Conservation (phyloP, 2,329 filamentous ascomycete genomes). For the Paracoccidioides lutzii region DNA sequence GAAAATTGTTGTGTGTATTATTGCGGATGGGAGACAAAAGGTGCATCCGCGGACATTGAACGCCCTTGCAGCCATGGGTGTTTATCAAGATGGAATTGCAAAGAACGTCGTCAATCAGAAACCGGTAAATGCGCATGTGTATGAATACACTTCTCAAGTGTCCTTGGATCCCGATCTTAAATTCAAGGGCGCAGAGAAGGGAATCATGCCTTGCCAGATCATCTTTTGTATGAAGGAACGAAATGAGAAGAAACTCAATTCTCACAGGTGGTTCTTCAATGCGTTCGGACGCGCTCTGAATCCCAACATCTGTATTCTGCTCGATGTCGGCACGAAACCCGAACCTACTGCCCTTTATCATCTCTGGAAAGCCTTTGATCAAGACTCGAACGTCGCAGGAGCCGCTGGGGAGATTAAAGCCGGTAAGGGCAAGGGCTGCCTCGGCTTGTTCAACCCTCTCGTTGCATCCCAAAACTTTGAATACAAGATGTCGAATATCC, state of each 20-base stretch:
- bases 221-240: conserved; percentile 98
- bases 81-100: conserved; percentile 95
- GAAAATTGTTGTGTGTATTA: conserved; percentile 96
- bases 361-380: conserved; percentile 97
- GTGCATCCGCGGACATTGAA: conserved; percentile 90
- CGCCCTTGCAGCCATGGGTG: conserved; percentile 87
- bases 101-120: conserved; percentile 97
- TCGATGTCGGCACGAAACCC: conserved; percentile 91
- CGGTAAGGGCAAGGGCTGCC: conserved; percentile 75
- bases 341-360: conserved; percentile 87
- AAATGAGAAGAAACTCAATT: conserved; percentile 96
- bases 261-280: conserved; percentile 98
- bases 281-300: conserved; percentile 86
- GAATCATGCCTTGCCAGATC: conserved; percentile 94
- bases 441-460: conserved; percentile 78
- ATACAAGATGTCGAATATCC: conserved; percentile 99
- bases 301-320: conserved; percentile 90
- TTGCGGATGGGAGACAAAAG: conserved; percentile 85
- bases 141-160: conserved; percentile 97
- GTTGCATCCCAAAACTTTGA: conserved; percentile 98
- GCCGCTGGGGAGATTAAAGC: conserved; percentile 97
- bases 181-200: conserved; percentile 98
- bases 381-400: conserved; percentile 90
- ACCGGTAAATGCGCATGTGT: conserved; percentile 90
- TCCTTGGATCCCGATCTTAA: conserved; percentile 90